phyloP scores from a whole-genome alignment of 2,329 filamentous ascomycete genomes.

The Cordyceps tenuipes region DNA sequence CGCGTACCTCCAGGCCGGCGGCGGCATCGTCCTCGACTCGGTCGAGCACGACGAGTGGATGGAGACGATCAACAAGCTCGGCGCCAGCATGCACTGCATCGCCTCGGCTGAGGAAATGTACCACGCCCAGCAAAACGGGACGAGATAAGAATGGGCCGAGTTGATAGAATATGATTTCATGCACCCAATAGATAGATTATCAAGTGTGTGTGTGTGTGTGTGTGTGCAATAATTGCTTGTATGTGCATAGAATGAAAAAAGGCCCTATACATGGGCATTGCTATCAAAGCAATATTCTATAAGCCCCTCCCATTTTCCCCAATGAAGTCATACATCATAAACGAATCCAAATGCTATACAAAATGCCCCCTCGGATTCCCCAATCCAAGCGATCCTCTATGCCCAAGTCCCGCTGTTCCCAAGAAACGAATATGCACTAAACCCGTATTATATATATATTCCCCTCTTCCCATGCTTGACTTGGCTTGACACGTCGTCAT shows the following conservation, averaged over 20 bases:
- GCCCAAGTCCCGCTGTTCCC: neutral
- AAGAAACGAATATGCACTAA: neutral
- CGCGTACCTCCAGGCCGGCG: conserved; percentile 83
- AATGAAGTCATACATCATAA: neutral
- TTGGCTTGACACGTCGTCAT: neutral
- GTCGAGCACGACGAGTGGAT: conserved; percentile 90
- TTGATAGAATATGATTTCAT: neutral
- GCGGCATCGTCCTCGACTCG: conserved; percentile 90
- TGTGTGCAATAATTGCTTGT: neutral
- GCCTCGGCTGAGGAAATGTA: conserved; percentile 69
- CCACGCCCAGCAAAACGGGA: conserved; percentile 23
- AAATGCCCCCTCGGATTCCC: neutral
- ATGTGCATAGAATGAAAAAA: neutral
- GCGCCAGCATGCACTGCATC: conserved; percentile 84
- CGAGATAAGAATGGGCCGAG: neutral
- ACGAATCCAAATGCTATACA: neutral
- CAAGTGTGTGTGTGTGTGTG: neutral
- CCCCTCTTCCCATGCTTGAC: neutral
- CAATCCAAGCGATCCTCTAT: neutral
- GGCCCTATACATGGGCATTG: neutral
- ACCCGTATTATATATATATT: neutral
- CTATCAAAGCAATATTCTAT: neutral
- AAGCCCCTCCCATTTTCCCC: too few species aligned
- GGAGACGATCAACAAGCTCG: conserved; percentile 90
- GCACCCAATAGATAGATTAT: neutral